Base-by-base conservation (phyloP, 1,284 basidiomycete species). In the Sphagnurus paluster region DNA sequence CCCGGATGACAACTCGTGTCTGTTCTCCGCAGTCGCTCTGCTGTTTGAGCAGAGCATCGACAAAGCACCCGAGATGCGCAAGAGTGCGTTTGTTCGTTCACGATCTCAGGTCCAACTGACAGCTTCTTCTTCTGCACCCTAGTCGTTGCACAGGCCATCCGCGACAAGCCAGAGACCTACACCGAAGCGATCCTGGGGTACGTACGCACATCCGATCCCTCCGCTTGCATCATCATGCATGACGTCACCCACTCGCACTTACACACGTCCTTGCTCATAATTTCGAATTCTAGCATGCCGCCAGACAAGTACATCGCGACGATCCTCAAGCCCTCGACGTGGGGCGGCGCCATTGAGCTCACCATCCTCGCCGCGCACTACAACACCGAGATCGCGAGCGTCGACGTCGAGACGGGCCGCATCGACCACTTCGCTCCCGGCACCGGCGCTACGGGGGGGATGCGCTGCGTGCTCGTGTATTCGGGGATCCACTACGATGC, bases 401-500 rank as follows among this genome's bases (percentile, higher is more conserved):
- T 97, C 45, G 94, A 98, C 62, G 90, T 98, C 39, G 88, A 94
- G 61, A 91, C 90, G 0, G 93, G 94, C 0, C 79, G 93, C n/a
- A 79, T 93, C 49, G 92, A 96, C 67, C 78, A 76, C 13, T 96
- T 96, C 60, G 73, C 82, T 1, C 82, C 90, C 67, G 63, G 65
- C 47, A 50, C 24, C 29, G 51, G 42, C 23, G 49, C 17, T 19
- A 23, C 38, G 11, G 52, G 42, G 33, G 63, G 58, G 16, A 68
- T 60, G 61, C 75, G 80, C 17, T 84, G 79, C 40, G 68, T 96
- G 8, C 62, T 97, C 11, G 76, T 97, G 3, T 98, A 98, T 67
- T 93, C 90, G 1, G 94, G 93, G 6, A 95, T 96, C 43, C 93
- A 96, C 66, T 98, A 97, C 65, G 94, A 98, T 63, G 90, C 90